A percentile compares a stretch with the other conserved stretches of the same genome.
Evolutionary conservation across 176 grass and related monocot genomes (phyloP).

Genomic region (Secale cereale): DNA sequence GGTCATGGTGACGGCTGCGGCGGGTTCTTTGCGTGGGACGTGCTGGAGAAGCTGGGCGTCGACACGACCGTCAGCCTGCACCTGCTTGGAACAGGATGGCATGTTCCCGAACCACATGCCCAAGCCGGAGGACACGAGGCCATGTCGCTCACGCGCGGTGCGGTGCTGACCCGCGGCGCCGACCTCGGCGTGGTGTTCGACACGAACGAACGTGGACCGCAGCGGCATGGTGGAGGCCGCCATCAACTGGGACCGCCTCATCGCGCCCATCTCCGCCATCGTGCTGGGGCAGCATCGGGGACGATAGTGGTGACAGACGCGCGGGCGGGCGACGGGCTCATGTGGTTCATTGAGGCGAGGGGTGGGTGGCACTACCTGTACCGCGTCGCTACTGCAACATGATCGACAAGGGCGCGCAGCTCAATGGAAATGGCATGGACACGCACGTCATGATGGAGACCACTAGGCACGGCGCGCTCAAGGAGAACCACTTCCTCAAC

Average conservation of each 20-base stretch:
- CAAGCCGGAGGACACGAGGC: slow-evolving; percentile 75
- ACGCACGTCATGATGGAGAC: slow-evolving; percentile 92
- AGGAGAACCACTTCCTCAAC: slow-evolving; percentile 79
- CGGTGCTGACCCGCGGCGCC: slow-evolving; percentile 48
- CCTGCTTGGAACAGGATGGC: slow-evolving; percentile 61
- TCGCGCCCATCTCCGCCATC: slow-evolving; percentile 70
- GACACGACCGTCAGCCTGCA: slow-evolving; percentile 74
- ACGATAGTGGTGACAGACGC: slow-evolving; percentile 72
- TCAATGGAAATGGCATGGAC: slow-evolving; percentile 65
- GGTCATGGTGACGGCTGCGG: slow-evolving; percentile 74
- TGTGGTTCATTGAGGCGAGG: slow-evolving; percentile 53
- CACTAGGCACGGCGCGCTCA: slow-evolving; percentile 76
- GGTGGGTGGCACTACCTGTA: slow-evolving; percentile 73
- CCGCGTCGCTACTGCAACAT: slow-evolving; percentile 79
- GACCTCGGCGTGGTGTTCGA: slow-evolving; percentile 86
- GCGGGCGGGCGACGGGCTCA: slow-evolving; percentile 54
- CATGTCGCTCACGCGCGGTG: slow-evolving; percentile 52
- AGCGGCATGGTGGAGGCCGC: slow-evolving; percentile 64
- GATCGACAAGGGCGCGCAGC: slow-evolving; percentile 69
- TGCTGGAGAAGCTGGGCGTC: slow-evolving; percentile 66
- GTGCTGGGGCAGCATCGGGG: slow-evolving; percentile 62
- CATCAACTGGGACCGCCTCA: slow-evolving; percentile 75
- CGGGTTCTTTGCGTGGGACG: slow-evolving; percentile 72
- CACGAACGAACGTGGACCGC: slow-evolving; percentile 84
- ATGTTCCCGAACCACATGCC: slow-evolving; percentile 78